These are phyloP conservation scores for Dioszegia crocea DNA, from an alignment of 768 basidiomycete species.

Conservation along the genomic window DNA sequence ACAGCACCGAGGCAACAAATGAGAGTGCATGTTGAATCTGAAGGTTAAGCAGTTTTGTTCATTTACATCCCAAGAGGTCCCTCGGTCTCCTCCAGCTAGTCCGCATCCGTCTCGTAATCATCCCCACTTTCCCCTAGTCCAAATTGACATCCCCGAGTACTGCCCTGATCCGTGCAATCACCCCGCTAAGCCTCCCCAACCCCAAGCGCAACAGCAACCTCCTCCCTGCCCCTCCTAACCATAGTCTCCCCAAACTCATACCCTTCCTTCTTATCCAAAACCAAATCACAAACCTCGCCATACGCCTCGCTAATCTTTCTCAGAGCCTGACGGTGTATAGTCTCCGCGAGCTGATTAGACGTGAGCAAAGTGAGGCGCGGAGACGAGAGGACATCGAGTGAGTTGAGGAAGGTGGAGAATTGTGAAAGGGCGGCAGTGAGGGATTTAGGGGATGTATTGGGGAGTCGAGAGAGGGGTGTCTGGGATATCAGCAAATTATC, in stretches of 20 bases:
- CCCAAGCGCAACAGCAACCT: constrained; percentile 43
- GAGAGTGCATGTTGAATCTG: too few species aligned
- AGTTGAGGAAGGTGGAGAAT: constrained; percentile 82
- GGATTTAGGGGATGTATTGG: constrained; percentile 61
- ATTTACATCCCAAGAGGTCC: too few species aligned
- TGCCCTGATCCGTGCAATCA: too few species aligned
- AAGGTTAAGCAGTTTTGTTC: too few species aligned
- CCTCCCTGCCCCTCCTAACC: constrained; percentile 58
- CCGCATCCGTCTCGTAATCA: too few species aligned
- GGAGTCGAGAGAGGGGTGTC: constrained; percentile 73
- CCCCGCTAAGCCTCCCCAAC: constrained; percentile 11
- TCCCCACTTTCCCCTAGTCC: too few species aligned
- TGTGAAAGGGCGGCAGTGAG: constrained; percentile 60
- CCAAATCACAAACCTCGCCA: constrained; percentile 66
- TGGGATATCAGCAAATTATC: constrained; percentile 31
- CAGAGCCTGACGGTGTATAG: constrained; percentile 74
- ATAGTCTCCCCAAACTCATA: constrained; percentile 90
- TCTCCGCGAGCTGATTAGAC: constrained; percentile 61
- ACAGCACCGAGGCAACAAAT: too few species aligned
- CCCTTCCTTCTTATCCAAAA: constrained; percentile 67
- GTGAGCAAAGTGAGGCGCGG: constrained; percentile 72
- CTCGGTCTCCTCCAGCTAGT: too few species aligned
- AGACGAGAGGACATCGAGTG: constrained; percentile 68
- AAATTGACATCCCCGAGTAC: too few species aligned
- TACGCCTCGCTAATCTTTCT: constrained; percentile 67